Base-by-base conservation (phyloP, 2,329 filamentous ascomycete genomes). In the Fusarium stilboides region DNA sequence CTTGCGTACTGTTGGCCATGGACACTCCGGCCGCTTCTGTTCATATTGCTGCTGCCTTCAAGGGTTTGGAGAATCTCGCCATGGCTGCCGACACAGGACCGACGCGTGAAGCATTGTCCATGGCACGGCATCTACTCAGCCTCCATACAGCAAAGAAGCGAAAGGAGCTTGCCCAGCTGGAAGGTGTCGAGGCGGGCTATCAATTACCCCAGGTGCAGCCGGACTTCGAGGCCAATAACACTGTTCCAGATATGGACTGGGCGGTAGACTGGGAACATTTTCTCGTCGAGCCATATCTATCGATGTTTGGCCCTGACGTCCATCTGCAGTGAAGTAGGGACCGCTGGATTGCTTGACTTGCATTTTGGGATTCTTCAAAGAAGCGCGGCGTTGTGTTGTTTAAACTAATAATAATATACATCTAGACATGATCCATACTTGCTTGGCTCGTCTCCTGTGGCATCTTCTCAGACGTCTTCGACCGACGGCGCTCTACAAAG, bases 1-100 rank as follows among this genome's bases (percentile, higher is more conserved):
- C 54, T 17, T 73, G 71, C 37, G 62, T 73, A 17, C 56, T 73
- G 50, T 49, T 73, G 14, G 67, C 69, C n/a, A 62, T 73, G 3
- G 71, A 72, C 40, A 70, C 55, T 20, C 69, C 64, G 10, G 55
- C 44, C 8, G 57, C 71, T 20, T 60, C 54, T 12, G 51, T 24
- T 8, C 46, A 65, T 28, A 49, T 73, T 4, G 37, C 55, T 31
- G 20, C 46, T 42, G 68, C 58, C 10, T 71, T 71, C 58, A 56
- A 59, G 37, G 62, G 64, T 17, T 54, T 73, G 40, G 67, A 70
- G 47, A 62, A 54, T 31, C 58, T 73, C 14, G 67, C 62, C 31
- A 51, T 45, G 4, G 37, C 61, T 42, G 68, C 61, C 13, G 62
- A 73, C 53, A 73, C 71, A 19, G 36, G 47, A 40, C 51, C 61